These are phyloP conservation scores for Choiromyces venosus DNA, from an alignment of 495 filamentous ascomycete species.

Conservation along the genomic window DNA sequence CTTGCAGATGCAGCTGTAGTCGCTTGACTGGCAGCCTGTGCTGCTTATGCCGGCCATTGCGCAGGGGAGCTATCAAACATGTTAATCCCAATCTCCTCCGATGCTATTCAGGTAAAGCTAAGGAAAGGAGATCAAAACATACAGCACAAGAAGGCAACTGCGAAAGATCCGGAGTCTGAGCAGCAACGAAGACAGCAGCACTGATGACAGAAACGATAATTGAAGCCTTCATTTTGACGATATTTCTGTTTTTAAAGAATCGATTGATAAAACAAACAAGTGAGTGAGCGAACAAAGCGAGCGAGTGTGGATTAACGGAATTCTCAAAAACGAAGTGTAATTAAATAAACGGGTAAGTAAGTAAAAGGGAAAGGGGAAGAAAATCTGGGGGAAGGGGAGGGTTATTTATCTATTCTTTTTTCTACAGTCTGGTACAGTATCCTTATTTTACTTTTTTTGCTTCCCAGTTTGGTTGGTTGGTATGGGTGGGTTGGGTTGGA, in stretches of 20 bases:
- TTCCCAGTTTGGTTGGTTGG: neutral
- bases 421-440: too few relatives aligned
- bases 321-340: too few relatives aligned
- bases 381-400: slow-evolving; percentile 10
- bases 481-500: neutral
- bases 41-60: slow-evolving; percentile 37
- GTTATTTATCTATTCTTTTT: neutral
- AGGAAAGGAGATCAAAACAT: slow-evolving; percentile 1
- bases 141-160: slow-evolving; percentile 5
- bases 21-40: slow-evolving; percentile 52
- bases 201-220: slow-evolving; percentile 32
- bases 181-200: slow-evolving; percentile 34
- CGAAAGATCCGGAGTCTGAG: slow-evolving; percentile 13
- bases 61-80: slow-evolving; percentile 18
- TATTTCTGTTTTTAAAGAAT: slow-evolving; percentile 17
- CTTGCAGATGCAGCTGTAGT: slow-evolving; percentile 65
- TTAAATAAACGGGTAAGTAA: too few relatives aligned
- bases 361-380: neutral
- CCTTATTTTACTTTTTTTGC: neutral
- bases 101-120: too few relatives aligned
- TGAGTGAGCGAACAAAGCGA: neutral
- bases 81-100: slow-evolving; percentile 5
- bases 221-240: slow-evolving; percentile 47
- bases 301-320: neutral
- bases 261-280: neutral